Evolutionary conservation across 2,329 filamentous ascomycete species (phyloP), one percentile per base, ranked within the genome.

Genomic region (Achaetomium macrosporum): DNA sequence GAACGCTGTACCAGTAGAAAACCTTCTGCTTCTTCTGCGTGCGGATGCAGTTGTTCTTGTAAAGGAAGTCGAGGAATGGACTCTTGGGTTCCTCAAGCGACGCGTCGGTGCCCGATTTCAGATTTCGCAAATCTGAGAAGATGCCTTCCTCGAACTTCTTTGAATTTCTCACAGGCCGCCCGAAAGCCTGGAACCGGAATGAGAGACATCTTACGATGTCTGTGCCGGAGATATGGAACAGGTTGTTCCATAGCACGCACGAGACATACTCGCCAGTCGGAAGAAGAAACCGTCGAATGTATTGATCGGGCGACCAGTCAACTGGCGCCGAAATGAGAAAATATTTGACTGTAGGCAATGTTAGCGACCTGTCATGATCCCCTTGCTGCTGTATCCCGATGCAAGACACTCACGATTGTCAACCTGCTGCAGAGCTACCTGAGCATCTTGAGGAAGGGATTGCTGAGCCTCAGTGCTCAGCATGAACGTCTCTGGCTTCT

Each of bases 21-120:
- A 99, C 93, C 78, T 99, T 99, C 69, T 99, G 93, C 81, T 99
- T 99, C 84, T 99, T 99, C 73, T 99, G 93, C 36, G 93, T 99
- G 63, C 93, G 86, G 64, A 99, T 99, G 80, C 93, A 99, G 78
- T 99, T 99, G 82, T 99, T 99, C 81, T 99, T 99, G 83, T 99
- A 99, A 42, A 99, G 79, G 71, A 97, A 99, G 73, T 99, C 93
- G 57, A 99, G 82, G 74, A 99, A 99, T 1, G 88, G 86, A 74
- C 92, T 97, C 80, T 99, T 99, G 51, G 93, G 93, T 76, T 99
- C 93, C 74, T 99, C 93, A 56, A 99, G 83, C 40, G 93, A 96
- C 45, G 93, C 93, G 76, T 99, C 93, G 64, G 92, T 97, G 60
- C 93, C 93, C 20, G 93, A 95, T 75, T 99, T 99, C 63, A 99